phyloP scores from a whole-genome alignment of 1,139 yeast species.

The Protomyces inouyei region DNA sequence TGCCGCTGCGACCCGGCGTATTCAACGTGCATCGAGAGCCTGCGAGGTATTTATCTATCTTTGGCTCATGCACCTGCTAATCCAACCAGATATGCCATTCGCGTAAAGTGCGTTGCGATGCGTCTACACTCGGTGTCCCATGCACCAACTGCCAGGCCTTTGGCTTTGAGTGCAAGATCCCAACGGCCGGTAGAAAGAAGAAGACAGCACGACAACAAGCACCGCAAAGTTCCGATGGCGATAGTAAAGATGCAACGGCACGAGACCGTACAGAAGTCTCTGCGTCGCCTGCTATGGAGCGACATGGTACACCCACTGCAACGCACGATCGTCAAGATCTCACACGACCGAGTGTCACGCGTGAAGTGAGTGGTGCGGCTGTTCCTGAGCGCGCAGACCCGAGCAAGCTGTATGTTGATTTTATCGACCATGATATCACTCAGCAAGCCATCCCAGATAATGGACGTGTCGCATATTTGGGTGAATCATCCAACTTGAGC shows the following conservation, averaged over 20 bases:
- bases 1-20: slow-evolving; percentile 5
- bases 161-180: slow-evolving; percentile 23
- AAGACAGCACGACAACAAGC: background rate
- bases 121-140: slow-evolving; percentile 24
- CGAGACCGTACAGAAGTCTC: background rate
- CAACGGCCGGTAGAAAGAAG: slow-evolving; percentile 12
- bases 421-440: slow-evolving; percentile 3
- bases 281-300: background rate
- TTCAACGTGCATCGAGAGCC: slow-evolving; percentile 24
- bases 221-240: background rate
- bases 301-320: background rate
- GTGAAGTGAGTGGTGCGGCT: background rate
- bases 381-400: background rate
- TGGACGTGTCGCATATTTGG: slow-evolving; percentile 31
- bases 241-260: background rate
- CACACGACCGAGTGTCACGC: background rate
- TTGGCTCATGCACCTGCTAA: background rate
- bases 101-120: slow-evolving; percentile 28
- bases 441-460: slow-evolving; percentile 19
- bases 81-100: slow-evolving; percentile 17
- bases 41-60: slow-evolving; percentile 8
- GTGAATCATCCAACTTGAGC: slow-evolving; percentile 39
- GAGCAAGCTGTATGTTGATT: slow-evolving; percentile 15
- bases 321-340: background rate
- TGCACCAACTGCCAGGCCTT: slow-evolving; percentile 28